Base-by-base conservation (phyloP, 1,284 basidiomycete species). In the Microbotryum saponariae region DNA sequence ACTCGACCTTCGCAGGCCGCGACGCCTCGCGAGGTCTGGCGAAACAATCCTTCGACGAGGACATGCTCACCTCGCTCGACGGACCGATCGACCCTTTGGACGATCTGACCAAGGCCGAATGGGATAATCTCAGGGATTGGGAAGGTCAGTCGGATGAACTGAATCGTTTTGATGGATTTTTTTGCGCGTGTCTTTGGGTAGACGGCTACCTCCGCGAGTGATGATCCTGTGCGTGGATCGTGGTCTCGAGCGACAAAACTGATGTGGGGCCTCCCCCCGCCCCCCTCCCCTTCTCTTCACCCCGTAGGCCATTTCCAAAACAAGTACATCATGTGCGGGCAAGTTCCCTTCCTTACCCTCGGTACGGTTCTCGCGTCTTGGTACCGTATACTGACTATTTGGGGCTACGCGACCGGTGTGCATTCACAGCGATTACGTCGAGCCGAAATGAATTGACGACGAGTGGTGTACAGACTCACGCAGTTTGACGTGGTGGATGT, bases 11-110 rank as follows among this genome's bases (percentile, higher is more conserved):
- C 49, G 73, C 71, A 4, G 73, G 73, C 3, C 52, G 73, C 23
- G 73, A 73, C 62, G 73, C 72, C n/a, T 70, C 71, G 42, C 64
- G 73, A 42, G 73, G 73, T 0, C 59, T 73, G 25, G 70, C 72
- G 0, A 71, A 72, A 51, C 71, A 73, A 50, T 64, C 61, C 1
- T 73, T 73, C 54, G 71, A 71, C n/a, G 31, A 58, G 27, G 67
- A 69, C 50, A 71, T 74, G 65, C 63, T 74, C 20, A 69, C 71
- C 2, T 66, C 70, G 6, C 25, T 71, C 8, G 71, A 71, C 50
- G 54, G 56, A 18, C 67, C 64, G 18, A 73, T 74, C 57, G 70
- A 73, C 58, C 45, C 56, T 23, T 62, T 74, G 47, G 56, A 63
- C 6, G 71, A 73, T 54, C 57, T 74, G 12, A 63, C 61, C 4